Conservation (phyloP, 441 rosid species). For the Kokia cookei region DNA sequence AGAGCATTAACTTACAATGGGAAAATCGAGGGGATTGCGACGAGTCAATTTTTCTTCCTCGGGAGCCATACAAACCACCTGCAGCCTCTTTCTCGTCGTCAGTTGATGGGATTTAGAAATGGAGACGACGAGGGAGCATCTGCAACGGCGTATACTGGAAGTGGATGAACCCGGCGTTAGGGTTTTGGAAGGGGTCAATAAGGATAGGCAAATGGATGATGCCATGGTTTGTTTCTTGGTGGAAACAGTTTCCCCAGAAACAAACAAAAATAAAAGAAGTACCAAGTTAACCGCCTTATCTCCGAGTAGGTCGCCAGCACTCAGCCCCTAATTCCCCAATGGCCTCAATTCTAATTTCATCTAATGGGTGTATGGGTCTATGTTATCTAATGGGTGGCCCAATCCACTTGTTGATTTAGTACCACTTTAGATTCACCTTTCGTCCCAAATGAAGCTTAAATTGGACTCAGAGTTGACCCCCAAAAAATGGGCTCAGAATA, state of each 20-base stretch:
- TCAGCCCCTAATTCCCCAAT: not conserved
- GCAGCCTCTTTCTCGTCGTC: conserved; percentile 19
- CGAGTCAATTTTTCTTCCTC: conserved; percentile 72
- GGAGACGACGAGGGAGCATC: conserved; percentile 15
- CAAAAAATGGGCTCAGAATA: too few relatives aligned
- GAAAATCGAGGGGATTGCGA: conserved; percentile 63
- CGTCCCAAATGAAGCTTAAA: too few relatives aligned
- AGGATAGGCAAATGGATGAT: conserved; percentile 9
- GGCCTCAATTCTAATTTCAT: not conserved
- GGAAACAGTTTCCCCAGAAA: not conserved
- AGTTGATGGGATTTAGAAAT: not conserved
- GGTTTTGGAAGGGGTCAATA: conserved; percentile 25
- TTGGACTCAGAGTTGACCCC: too few relatives aligned
- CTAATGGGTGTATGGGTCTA: not conserved
- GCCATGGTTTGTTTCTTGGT: conserved; percentile 6
- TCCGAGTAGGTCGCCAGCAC: not conserved
- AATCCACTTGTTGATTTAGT: not conserved
- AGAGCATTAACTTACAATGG: conserved; percentile 33
- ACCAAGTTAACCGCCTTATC: conserved; percentile 1
- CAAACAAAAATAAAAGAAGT: not conserved
- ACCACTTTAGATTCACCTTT: too few relatives aligned
- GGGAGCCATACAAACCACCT: conserved; percentile 63
- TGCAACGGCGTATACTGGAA: conserved; percentile 13
- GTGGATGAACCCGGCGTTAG: conserved; percentile 15
- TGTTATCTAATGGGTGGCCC: not conserved